Evolutionary conservation across 2,329 filamentous ascomycete species (phyloP).

Genomic region (Colletotrichum tofieldiae): DNA sequence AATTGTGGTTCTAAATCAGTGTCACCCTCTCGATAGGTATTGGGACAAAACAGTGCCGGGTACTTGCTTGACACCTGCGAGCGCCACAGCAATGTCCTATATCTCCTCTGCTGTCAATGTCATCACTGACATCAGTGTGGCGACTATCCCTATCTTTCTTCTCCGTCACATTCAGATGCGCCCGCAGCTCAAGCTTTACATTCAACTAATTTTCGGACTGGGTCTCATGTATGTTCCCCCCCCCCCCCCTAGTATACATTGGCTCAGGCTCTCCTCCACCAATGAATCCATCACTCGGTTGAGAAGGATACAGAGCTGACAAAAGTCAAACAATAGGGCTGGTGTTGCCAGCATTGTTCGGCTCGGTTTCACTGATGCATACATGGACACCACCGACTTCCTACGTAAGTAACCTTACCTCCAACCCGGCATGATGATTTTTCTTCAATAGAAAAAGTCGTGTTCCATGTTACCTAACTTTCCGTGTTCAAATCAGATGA

Average conservation of each 20-base stretch:
- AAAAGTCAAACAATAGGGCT: slow-evolving; percentile 1
- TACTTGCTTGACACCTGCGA: slow-evolving; percentile 45
- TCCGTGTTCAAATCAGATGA: neutral
- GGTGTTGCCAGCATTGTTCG: slow-evolving; percentile 16
- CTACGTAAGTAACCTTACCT: neutral
- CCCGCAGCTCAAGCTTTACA: slow-evolving; percentile 45
- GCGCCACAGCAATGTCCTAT: slow-evolving; percentile 49
- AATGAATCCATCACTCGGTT: neutral
- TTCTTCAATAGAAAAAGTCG: neutral
- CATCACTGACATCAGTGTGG: slow-evolving; percentile 48
- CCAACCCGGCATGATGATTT: too few relatives aligned
- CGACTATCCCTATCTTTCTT: slow-evolving; percentile 47
- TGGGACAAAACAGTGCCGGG: slow-evolving; percentile 45
- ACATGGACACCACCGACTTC: slow-evolving; percentile 11
- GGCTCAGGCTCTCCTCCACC: too few relatives aligned
- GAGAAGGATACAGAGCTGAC: neutral
- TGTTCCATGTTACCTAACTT: neutral
- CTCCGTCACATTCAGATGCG: slow-evolving; percentile 50
- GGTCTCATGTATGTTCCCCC: slow-evolving; percentile 43
- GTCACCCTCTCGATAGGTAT: slow-evolving; percentile 47
- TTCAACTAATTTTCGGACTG: slow-evolving; percentile 45
- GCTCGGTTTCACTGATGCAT: neutral
- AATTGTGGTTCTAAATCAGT: slow-evolving; percentile 46
- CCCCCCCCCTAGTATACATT: neutral
- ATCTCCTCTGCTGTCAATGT: slow-evolving; percentile 51